A percentile compares a stretch with the other conserved stretches of the same genome.
These are phyloP conservation scores for Carpinus fangiana DNA, from an alignment of 306 rosid species.

Conservation along the genomic window DNA sequence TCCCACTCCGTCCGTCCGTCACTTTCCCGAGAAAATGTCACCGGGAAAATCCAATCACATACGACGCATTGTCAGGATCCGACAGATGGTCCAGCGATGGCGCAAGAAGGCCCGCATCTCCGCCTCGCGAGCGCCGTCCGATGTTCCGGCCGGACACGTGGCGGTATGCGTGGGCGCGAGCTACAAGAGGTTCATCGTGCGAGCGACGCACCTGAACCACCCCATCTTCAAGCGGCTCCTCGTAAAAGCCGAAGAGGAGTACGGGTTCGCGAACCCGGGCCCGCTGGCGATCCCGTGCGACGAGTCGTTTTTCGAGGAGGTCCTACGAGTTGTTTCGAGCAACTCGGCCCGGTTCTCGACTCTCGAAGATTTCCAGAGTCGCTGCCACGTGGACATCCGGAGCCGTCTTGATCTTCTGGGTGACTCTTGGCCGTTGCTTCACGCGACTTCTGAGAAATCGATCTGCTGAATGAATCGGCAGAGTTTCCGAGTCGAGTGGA, in stretches of 20 bases:
- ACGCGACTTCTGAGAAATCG: slow-evolving; percentile 31
- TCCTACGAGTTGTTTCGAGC: slow-evolving; percentile 47
- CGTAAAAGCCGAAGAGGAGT: slow-evolving; percentile 79
- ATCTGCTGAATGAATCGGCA: slow-evolving; percentile 37
- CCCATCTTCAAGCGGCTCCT: slow-evolving; percentile 85
- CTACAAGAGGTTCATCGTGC: slow-evolving; percentile 64
- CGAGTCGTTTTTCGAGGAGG: slow-evolving; percentile 70
- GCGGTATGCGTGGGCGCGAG: slow-evolving; percentile 79
- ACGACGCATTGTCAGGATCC: slow-evolving; percentile 78
- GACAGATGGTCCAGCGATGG: slow-evolving; percentile 89
- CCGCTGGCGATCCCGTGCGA: slow-evolving; percentile 83
- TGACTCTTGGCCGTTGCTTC: slow-evolving; percentile 85
- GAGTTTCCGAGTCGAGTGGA: background rate
- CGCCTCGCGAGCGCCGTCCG: slow-evolving; percentile 41
- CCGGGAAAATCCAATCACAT: slow-evolving; percentile 58
- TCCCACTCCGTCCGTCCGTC: background rate
- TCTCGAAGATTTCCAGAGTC: slow-evolving; percentile 45
- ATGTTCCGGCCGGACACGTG: slow-evolving; percentile 85
- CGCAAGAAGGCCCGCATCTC: slow-evolving; percentile 50
- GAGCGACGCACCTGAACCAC: slow-evolving; percentile 76
- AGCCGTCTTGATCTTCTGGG: slow-evolving; percentile 32
- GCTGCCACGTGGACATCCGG: slow-evolving; percentile 62
- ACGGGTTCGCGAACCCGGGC: slow-evolving; percentile 81
- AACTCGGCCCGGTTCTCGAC: slow-evolving; percentile 32
- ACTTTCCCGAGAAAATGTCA: slow-evolving; percentile 31